Percentiles rank a stretch among this genome's conserved stretches.
phyloP scores from a whole-genome alignment of 2,329 filamentous ascomycete genomes.

The Aureobasidium pullulans region DNA sequence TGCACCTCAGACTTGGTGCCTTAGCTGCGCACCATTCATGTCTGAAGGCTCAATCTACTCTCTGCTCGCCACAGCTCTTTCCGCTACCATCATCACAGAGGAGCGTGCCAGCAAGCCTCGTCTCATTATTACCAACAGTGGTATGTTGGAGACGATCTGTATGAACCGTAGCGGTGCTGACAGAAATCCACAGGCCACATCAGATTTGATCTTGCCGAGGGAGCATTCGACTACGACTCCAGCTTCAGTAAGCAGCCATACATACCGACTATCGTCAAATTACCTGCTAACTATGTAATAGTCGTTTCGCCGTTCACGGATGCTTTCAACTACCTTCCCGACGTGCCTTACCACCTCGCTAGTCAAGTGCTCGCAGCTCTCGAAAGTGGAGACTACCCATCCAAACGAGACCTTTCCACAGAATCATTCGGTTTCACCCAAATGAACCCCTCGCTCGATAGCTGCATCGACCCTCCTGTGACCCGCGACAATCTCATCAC shows the following conservation, averaged over 20 bases:
- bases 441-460: conserved; percentile 29
- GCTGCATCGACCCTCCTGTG: conserved; percentile 43
- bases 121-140: conserved; percentile 51
- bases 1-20: conserved; percentile 53
- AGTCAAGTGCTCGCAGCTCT: conserved; percentile 34
- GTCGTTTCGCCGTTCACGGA: conserved; percentile 52
- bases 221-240: conserved; percentile 48
- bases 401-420: conserved; percentile 26
- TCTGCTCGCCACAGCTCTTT: conserved; percentile 36
- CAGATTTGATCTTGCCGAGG: conserved; percentile 56
- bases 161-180: not conserved
- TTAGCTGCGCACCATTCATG: conserved; percentile 48
- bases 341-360: conserved; percentile 45
- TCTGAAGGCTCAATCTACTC: conserved; percentile 49
- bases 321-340: conserved; percentile 46
- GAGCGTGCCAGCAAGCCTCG: conserved; percentile 22
- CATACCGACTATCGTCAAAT: conserved; percentile 30
- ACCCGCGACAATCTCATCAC: conserved; percentile 23
- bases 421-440: conserved; percentile 31
- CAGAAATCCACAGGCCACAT: conserved; percentile 40
- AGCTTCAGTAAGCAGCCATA: not conserved
- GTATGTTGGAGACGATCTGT: not conserved
- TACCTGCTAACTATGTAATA: conserved; percentile 43
- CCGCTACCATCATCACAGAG: conserved; percentile 13
- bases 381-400: conserved; percentile 36